Conservation (phyloP, 164 flowering plant genomes). For the Aristolochia fimbriata region DNA sequence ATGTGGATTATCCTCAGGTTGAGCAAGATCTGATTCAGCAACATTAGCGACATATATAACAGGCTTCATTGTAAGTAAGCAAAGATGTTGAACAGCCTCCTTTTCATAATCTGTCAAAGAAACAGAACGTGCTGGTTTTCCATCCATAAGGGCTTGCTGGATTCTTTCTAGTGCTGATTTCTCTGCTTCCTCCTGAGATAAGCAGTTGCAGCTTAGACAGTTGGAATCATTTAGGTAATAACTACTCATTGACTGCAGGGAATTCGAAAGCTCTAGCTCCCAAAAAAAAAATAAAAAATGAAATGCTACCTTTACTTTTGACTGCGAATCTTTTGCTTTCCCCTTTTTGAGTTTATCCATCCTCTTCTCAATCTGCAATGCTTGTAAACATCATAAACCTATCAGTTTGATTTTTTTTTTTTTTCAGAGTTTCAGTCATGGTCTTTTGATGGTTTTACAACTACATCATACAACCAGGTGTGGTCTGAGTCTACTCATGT, state of each 20-base stretch:
- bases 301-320: slow-evolving; percentile 78
- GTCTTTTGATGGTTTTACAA: too few species aligned
- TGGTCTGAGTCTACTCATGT: too few species aligned
- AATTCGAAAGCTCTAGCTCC: slow-evolving; percentile 3
- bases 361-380: slow-evolving; percentile 94
- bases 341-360: slow-evolving; percentile 83
- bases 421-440: neutral
- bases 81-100: slow-evolving; percentile 78
- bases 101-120: slow-evolving; percentile 63
- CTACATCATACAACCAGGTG: too few species aligned
- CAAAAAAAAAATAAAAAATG: too few species aligned
- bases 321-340: slow-evolving; percentile 66
- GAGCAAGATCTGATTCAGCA: slow-evolving; percentile 84
- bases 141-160: slow-evolving; percentile 75
- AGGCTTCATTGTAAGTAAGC: slow-evolving; percentile 95
- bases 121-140: slow-evolving; percentile 94
- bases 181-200: slow-evolving; percentile 85
- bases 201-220: too few species aligned
- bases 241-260: neutral
- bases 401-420: slow-evolving; percentile 21
- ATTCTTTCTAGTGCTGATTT: slow-evolving; percentile 71
- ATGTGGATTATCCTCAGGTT: slow-evolving; percentile 52
- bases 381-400: slow-evolving; percentile 31
- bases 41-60: slow-evolving; percentile 90
- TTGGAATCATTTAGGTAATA: neutral